These are phyloP conservation scores for Penicillium silybi DNA, from an alignment of 495 filamentous ascomycete species.

Conservation along the genomic window DNA sequence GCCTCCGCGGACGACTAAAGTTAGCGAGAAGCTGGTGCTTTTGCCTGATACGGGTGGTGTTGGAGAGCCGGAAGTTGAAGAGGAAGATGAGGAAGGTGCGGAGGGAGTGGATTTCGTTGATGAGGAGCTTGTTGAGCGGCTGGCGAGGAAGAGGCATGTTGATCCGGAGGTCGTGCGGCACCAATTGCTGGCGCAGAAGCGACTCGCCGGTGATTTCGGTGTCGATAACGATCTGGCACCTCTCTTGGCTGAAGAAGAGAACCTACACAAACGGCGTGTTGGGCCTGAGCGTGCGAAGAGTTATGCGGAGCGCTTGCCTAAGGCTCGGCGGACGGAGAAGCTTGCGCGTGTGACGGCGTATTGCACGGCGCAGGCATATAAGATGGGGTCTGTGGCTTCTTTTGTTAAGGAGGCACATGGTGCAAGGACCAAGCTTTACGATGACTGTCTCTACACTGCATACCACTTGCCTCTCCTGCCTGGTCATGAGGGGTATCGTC, in stretches of 20 bases:
- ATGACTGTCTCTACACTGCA: slow-evolving; percentile 93
- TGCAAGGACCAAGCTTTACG: slow-evolving; percentile 97
- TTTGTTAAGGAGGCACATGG: slow-evolving; percentile 87
- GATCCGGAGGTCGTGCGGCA: slow-evolving; percentile 39
- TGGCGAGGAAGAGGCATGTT: slow-evolving; percentile 34
- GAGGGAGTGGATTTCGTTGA: slow-evolving; percentile 45
- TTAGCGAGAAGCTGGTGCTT: slow-evolving; percentile 93
- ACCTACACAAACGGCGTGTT: slow-evolving; percentile 56
- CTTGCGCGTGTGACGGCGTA: slow-evolving; percentile 90
- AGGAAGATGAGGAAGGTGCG: slow-evolving; percentile 20
- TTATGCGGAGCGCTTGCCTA: slow-evolving; percentile 92
- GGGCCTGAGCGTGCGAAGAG: slow-evolving; percentile 70
- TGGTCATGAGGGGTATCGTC: slow-evolving; percentile 77
- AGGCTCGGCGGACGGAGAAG: slow-evolving; percentile 81
- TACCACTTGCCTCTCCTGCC: slow-evolving; percentile 89
- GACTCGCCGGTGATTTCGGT: slow-evolving; percentile 45
- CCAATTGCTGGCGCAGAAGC: slow-evolving; percentile 34
- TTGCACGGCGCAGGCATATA: slow-evolving; percentile 91
- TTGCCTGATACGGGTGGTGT: slow-evolving; percentile 71
- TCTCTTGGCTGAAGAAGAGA: slow-evolving; percentile 74
- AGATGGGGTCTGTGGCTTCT: slow-evolving; percentile 75
- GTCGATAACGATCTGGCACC: slow-evolving; percentile 65
- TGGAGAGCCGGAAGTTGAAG: slow-evolving; percentile 18
- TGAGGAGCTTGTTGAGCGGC: slow-evolving; percentile 37
- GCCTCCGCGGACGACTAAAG: slow-evolving; percentile 82